Percentiles rank a stretch among this genome's conserved stretches.
Evolutionary conservation across 1,284 basidiomycete species (phyloP).

Genomic region (Microbotryum scabiosae): DNA sequence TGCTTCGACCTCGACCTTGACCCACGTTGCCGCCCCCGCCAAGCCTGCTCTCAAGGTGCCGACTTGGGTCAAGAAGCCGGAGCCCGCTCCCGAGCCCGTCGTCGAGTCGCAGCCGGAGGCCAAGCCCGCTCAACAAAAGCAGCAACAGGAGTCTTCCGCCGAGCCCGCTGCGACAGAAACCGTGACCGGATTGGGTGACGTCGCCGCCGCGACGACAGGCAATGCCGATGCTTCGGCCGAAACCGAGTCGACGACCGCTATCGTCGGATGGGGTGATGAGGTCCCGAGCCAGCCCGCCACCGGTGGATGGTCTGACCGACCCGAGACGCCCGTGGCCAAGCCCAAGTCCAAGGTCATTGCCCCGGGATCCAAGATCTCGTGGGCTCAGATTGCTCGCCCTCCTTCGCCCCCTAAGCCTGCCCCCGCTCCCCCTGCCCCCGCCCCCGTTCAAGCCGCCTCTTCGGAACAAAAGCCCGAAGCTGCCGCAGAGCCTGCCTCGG

Average conservation of each 20-base stretch:
- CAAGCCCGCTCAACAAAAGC: no score
- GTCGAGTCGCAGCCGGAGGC: no score
- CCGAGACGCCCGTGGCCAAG: constrained; percentile 7
- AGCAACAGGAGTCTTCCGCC: no score
- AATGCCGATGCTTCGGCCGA: constrained; percentile 1
- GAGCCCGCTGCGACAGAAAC: no score
- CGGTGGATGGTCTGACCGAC: not conserved
- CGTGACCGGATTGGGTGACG: no score
- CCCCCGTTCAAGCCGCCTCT: not conserved
- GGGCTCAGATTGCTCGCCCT: constrained; percentile 34
- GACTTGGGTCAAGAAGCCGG: no score
- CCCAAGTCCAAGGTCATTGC: constrained; percentile 22
- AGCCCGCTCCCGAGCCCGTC: no score
- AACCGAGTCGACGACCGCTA: constrained; percentile 14
- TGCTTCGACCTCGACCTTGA: not conserved
- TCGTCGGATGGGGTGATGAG: constrained; percentile 14
- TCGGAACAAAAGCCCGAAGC: not conserved
- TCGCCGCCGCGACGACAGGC: not conserved
- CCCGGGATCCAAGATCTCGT: constrained; percentile 29
- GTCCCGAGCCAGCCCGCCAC: not conserved
- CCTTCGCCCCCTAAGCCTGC: constrained; percentile 26
- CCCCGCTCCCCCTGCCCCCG: constrained; percentile 13
- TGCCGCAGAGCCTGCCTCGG: constrained; percentile 4
- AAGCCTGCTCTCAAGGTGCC: constrained; percentile 1
- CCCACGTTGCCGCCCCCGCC: constrained; percentile 10